Percentiles rank a stretch among this genome's conserved stretches.
Evolutionary conservation across 257 asterid genomes (phyloP).

Genomic region (Gynochthodes officinalis): DNA sequence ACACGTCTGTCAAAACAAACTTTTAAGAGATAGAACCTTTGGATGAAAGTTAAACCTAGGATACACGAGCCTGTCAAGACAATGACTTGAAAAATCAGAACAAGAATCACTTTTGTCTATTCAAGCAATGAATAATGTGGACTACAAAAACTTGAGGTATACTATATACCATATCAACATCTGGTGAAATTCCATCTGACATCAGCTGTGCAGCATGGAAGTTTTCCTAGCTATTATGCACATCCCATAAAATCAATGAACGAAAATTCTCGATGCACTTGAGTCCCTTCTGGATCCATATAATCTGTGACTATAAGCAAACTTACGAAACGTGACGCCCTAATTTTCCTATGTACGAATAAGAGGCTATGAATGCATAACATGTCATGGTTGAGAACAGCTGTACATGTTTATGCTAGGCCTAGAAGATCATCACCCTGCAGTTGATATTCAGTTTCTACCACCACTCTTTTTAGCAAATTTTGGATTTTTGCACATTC

Average conservation of each 20-base stretch:
- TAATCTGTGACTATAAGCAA: constrained; percentile 1
- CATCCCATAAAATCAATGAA: constrained; percentile 9
- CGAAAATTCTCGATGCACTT: background rate
- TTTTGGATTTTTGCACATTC: constrained; percentile 91
- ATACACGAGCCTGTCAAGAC: background rate
- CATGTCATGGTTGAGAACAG: background rate
- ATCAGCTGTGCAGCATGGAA: background rate
- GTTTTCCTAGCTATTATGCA: background rate
- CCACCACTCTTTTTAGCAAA: constrained; percentile 46
- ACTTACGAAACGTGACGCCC: background rate
- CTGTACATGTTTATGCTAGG: background rate
- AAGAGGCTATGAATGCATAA: background rate
- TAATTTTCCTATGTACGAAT: background rate
- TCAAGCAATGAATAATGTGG: background rate
- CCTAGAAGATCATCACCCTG: constrained; percentile 6
- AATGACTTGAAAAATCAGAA: background rate
- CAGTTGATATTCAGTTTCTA: constrained; percentile 9
- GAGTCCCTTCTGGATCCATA: constrained; percentile 1
- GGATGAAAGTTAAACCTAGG: too few relatives aligned
- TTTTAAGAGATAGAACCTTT: too few relatives aligned
- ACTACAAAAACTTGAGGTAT: background rate
- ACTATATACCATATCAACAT: background rate
- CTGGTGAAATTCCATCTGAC: background rate
- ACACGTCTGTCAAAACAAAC: background rate
- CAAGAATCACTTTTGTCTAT: background rate